These are phyloP conservation scores for Plectranthus barbatus DNA, from an alignment of 257 asterid species.

Conservation along the genomic window DNA sequence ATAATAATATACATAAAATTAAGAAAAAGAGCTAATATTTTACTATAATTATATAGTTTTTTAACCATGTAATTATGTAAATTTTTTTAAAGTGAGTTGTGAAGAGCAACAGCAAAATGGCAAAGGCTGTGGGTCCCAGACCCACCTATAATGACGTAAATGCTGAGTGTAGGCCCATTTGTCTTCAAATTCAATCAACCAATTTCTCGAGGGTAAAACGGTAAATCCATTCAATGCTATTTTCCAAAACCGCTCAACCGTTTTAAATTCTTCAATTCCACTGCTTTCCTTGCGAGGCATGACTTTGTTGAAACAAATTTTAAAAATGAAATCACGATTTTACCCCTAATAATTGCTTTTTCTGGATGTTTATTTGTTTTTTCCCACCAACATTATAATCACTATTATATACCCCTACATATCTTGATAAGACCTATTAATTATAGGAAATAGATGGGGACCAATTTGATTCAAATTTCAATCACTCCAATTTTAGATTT, in stretches of 20 bases:
- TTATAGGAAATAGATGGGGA: not conserved
- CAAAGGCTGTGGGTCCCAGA: conserved; percentile 3
- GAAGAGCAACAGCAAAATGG: too few relatives aligned
- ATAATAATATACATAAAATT: too few relatives aligned
- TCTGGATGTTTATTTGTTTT: not conserved
- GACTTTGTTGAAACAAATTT: conserved; percentile 5
- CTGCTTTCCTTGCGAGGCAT: conserved; percentile 7
- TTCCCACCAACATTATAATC: not conserved
- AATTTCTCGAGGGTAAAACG: not conserved
- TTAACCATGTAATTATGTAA: too few relatives aligned
- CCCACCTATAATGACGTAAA: not conserved
- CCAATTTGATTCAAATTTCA: not conserved
- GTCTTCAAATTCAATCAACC: conserved; percentile 13
- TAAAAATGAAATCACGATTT: not conserved
- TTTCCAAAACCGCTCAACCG: conserved; percentile 46
- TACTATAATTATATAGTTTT: too few relatives aligned
- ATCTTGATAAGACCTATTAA: not conserved
- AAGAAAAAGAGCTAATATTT: too few relatives aligned
- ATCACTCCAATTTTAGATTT: not conserved
- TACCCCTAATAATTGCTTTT: conserved; percentile 1
- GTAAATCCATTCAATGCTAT: conserved; percentile 19
- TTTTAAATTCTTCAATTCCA: conserved; percentile 39
- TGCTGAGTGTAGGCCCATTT: not conserved
- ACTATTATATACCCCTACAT: not conserved
- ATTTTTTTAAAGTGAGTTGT: too few relatives aligned